phyloP scores from a whole-genome alignment of 2,329 filamentous ascomycete genomes.

The Epichloe glyceriae region DNA sequence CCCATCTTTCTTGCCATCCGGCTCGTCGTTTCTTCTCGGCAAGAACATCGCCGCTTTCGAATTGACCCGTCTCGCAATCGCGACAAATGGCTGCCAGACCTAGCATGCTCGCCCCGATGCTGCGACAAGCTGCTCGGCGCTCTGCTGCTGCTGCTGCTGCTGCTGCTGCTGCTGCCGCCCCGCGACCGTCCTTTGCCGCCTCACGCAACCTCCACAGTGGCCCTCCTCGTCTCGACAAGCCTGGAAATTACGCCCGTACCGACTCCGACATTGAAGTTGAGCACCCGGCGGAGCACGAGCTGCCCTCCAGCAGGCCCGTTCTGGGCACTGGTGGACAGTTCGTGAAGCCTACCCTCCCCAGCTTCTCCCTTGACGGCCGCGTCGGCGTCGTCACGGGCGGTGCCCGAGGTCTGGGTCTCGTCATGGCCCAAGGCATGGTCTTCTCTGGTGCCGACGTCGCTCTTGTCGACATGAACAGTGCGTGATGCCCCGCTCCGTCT shows the following conservation, averaged over 20 bases:
- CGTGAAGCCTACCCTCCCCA: conserved; percentile 71
- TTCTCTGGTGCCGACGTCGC: conserved; percentile 80
- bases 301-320: conserved; percentile 58
- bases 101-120: too few species aligned
- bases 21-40: too few species aligned
- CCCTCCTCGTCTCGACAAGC: conserved; percentile 25
- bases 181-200: too few species aligned
- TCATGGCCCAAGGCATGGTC: conserved; percentile 87
- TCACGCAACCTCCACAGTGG: conserved; percentile 19
- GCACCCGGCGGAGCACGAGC: conserved; percentile 61
- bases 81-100: too few species aligned
- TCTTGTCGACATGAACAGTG: conserved; percentile 87
- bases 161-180: too few species aligned
- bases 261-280: conserved; percentile 66
- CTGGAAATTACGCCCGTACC: conserved; percentile 64
- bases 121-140: too few species aligned
- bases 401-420: conserved; percentile 75
- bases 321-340: conserved; percentile 67
- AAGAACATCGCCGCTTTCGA: too few species aligned
- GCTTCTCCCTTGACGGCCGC: conserved; percentile 75
- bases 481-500: not conserved
- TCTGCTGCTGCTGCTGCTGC: too few species aligned
- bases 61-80: too few species aligned
- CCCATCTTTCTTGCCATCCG: too few species aligned
- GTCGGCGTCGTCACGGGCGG: conserved; percentile 83